A percentile compares a stretch with the other conserved stretches of the same genome.
Conservation (phyloP, 139 green algal species). For the Micromonas pusilla region DNA sequence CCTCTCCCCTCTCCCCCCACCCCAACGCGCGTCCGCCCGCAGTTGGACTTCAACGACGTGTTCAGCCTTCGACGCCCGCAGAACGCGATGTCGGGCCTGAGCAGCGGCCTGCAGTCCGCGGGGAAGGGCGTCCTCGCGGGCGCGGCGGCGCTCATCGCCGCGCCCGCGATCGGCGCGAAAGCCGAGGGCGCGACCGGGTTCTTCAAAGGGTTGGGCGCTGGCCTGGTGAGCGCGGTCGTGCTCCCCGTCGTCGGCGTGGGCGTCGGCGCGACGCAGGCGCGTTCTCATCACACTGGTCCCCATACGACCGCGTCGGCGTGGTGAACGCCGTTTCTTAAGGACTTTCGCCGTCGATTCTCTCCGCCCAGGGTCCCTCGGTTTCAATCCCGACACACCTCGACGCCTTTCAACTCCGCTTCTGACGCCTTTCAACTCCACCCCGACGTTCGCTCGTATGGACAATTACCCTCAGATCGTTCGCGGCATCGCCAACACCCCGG, state of each 20-base stretch:
- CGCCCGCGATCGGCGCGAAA: conserved; percentile 56
- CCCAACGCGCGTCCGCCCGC: not conserved
- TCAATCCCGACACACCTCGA: too few species aligned
- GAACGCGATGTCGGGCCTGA: conserved; percentile 18
- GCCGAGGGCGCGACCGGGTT: conserved; percentile 63
- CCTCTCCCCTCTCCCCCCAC: not conserved
- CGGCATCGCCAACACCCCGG: conserved; percentile 65
- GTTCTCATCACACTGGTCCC: too few species aligned
- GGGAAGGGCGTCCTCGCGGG: conserved; percentile 19
- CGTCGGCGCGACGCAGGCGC: conserved; percentile 52
- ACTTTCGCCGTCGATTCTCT: too few species aligned
- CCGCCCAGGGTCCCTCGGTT: too few species aligned
- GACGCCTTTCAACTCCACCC: too few species aligned
- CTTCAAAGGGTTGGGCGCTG: conserved; percentile 59
- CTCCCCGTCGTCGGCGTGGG: conserved; percentile 69
- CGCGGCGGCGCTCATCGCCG: conserved; percentile 50
- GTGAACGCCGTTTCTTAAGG: too few species aligned
- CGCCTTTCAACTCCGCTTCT: too few species aligned
- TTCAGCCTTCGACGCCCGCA: conserved; percentile 17
- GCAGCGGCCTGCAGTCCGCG: conserved; percentile 14
- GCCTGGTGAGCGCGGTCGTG: conserved; percentile 61
- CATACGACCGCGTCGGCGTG: too few species aligned
- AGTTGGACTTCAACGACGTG: conserved; percentile 19
- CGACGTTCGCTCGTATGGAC: too few species aligned
- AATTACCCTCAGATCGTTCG: conserved; percentile 42